Percentiles rank a stretch among this genome's conserved stretches.
Conservation (phyloP, 1,284 basidiomycete species). For the Termitomyces sp. region DNA sequence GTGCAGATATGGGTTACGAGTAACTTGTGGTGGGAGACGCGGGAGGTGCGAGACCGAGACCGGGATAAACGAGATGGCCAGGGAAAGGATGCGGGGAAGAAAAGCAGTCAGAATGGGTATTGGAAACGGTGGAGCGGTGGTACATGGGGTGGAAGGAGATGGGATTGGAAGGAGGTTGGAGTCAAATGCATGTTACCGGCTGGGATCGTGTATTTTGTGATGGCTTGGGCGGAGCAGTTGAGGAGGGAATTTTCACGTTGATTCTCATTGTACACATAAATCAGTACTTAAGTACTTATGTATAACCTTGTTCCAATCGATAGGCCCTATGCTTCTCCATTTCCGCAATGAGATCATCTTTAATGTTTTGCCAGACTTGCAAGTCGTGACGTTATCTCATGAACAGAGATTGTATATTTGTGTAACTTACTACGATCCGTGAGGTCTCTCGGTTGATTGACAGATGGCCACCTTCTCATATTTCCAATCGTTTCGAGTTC, state of each 20-base stretch:
- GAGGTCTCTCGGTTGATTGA: slow-evolving; percentile 3
- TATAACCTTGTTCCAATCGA: too few species aligned
- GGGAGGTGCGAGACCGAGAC: slow-evolving; percentile 24
- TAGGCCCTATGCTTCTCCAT: neutral
- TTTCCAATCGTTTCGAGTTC: neutral
- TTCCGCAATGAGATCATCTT: neutral
- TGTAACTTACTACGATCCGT: slow-evolving; percentile 8
- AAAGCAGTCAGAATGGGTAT: slow-evolving; percentile 24
- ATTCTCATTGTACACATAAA: too few species aligned
- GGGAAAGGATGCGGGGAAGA: slow-evolving; percentile 6
- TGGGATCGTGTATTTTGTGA: slow-evolving; percentile 68
- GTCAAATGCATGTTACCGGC: slow-evolving; percentile 65
- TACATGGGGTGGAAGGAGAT: slow-evolving; percentile 52
- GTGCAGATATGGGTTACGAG: slow-evolving; percentile 85
- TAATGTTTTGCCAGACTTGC: slow-evolving; percentile 6
- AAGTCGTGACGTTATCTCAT: neutral
- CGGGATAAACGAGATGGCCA: slow-evolving; percentile 7
- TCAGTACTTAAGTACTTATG: too few species aligned
- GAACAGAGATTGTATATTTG: neutral
- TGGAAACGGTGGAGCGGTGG: slow-evolving; percentile 40
- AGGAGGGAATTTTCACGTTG: slow-evolving; percentile 37
- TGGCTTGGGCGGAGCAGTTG: slow-evolving; percentile 64
- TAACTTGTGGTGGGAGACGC: slow-evolving; percentile 53
- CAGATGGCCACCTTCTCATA: neutral
- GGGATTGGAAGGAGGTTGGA: slow-evolving; percentile 72